Evolutionary conservation across 140 eudicot genomes (phyloP), one percentile per base, ranked within the genome.

Genomic region (Stevia rebaudiana): DNA sequence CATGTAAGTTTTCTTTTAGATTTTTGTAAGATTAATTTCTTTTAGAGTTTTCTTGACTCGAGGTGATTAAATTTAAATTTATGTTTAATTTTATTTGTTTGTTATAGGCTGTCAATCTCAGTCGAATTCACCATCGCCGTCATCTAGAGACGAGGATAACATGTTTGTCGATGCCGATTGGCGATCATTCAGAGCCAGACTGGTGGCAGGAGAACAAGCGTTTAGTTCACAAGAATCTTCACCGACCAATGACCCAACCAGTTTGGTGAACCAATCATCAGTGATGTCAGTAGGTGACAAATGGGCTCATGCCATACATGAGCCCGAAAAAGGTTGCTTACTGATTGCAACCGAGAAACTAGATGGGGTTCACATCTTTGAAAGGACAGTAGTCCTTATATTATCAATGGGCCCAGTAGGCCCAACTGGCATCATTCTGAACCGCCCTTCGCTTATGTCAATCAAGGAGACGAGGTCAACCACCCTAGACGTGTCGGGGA

Each of bases 361-460:
- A 22, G 90, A 92, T 19, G 98, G 98, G 55, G 98, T 87, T 64
- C 96, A 92, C 81, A 88, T 92, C 6, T 92, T 92, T 61, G 96
- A 92, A 67, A 81, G 87, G 69, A 85, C 98, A 4, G 98, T 92
- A 15, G 77, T 92, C 70, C 87, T 92, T 16, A 53, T 92, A 4
- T 25, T 92, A 19, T 79, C 95, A 46, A 79, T 71, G 2, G 92
- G 88, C 35, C 95, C 92, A 0, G 61, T 83, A 8, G 96, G 96
- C 67, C 98, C 98, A 51, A 87, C 79, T 0, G 96, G 96, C 17
- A 60, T 92, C 35, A 92, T 92, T 37, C 92, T 92, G 19, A 92
- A 92, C 80, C 83, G 98, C 52, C 96, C 98, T 0, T 92, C 98
- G 0, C 86, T 92, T 0, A 92, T 92, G 98, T 92, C 98, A 42